phyloP scores from a whole-genome alignment of 148 eudicot genomes.

The Heliamphora exappendiculata region DNA sequence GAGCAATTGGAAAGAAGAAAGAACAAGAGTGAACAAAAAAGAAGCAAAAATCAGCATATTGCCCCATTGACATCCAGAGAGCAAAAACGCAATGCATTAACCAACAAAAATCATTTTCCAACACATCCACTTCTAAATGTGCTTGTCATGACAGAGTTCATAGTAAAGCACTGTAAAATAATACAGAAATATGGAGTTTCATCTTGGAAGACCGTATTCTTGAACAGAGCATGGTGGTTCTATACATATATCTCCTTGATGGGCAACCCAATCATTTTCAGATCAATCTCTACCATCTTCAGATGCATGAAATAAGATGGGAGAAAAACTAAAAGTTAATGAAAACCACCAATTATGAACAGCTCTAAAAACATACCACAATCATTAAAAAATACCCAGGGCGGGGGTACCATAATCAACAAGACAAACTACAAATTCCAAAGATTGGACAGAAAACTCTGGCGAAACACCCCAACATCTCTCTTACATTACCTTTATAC shows the following conservation, averaged over 20 bases:
- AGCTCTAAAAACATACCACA: no score
- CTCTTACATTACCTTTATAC: no score
- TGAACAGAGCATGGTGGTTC: background rate
- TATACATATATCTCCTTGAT: background rate
- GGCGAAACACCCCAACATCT: no score
- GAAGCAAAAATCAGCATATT: background rate
- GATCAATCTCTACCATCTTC: background rate
- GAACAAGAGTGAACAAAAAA: background rate
- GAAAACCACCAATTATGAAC: background rate
- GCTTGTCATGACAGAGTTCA: background rate
- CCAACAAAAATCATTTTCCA: background rate
- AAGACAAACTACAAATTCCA: no score
- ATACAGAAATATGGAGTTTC: background rate
- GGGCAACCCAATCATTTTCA: background rate
- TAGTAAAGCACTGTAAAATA: background rate
- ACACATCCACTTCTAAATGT: background rate
- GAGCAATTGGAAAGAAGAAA: conserved; percentile 13
- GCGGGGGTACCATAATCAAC: no score
- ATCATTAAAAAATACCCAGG: no score
- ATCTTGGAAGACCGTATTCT: background rate
- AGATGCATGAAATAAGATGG: background rate
- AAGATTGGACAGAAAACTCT: no score
- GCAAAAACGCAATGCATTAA: background rate
- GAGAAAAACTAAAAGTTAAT: background rate
- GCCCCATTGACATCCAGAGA: background rate